Percentiles rank a stretch among this genome's conserved stretches.
Conservation (phyloP, 2,329 filamentous ascomycete species). For the Hypoxylon sp. region DNA sequence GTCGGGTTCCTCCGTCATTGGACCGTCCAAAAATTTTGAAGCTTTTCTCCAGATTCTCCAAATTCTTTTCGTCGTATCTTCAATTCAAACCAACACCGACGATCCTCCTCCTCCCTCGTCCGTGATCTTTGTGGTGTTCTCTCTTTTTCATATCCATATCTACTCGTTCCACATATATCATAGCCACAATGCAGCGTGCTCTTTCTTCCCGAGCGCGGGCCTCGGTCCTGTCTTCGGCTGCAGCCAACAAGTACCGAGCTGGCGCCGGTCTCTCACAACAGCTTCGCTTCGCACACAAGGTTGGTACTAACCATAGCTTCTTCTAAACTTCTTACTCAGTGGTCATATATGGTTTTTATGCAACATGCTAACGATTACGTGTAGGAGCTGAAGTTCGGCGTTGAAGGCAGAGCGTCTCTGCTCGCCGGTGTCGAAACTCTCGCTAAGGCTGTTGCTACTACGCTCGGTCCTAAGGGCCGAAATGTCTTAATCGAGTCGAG, state of each 20-base stretch:
- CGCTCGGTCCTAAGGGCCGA: slow-evolving; percentile 95
- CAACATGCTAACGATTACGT: slow-evolving; percentile 46
- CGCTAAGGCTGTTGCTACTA: slow-evolving; percentile 94
- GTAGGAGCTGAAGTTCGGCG: slow-evolving; percentile 97
- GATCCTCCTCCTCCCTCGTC: slow-evolving; percentile 39
- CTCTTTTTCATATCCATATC: slow-evolving; percentile 47
- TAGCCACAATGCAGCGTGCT: slow-evolving; percentile 97
- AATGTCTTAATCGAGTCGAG: slow-evolving; percentile 99
- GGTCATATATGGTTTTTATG: slow-evolving; percentile 1
- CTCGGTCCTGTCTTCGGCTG: slow-evolving; percentile 79
- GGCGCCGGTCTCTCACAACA: slow-evolving; percentile 80
- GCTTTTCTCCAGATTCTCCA: slow-evolving; percentile 48
- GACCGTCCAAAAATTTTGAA: slow-evolving; percentile 52
- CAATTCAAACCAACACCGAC: slow-evolving; percentile 30
- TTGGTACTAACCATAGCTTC: slow-evolving; percentile 55
- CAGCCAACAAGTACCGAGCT: slow-evolving; percentile 72
- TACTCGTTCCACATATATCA: slow-evolving; percentile 55
- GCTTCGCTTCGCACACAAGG: slow-evolving; percentile 97
- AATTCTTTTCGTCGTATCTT: slow-evolving; percentile 35
- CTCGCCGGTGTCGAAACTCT: slow-evolving; percentile 96
- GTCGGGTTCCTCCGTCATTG: slow-evolving; percentile 44
- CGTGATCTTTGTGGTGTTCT: slow-evolving; percentile 44
- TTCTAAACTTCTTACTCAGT: not conserved
- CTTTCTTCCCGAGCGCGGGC: slow-evolving; percentile 84
- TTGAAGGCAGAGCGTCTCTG: slow-evolving; percentile 89